Evolutionary conservation across 1,284 basidiomycete species (phyloP).

Genomic region (Erythrobasidium hasegawianum): DNA sequence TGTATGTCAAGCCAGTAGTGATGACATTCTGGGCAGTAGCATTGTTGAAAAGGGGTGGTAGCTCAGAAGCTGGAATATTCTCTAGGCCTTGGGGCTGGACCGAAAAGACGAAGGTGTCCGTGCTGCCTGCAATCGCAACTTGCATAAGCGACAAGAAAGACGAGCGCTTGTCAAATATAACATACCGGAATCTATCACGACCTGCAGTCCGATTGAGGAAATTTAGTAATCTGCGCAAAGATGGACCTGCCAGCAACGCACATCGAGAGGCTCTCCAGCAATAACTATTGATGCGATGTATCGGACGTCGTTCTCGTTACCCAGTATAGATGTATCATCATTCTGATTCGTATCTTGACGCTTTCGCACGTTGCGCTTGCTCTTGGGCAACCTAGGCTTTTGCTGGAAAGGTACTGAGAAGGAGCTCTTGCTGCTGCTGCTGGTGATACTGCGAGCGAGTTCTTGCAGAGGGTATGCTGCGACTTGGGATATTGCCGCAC

Average conservation of each 20-base stretch:
- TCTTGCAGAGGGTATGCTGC: no score
- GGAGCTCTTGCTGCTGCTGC: no score
- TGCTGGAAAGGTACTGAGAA: not conserved
- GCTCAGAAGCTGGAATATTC: not conserved
- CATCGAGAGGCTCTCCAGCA: slow-evolving; percentile 1
- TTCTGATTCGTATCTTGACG: not conserved
- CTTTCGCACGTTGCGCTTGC: not conserved
- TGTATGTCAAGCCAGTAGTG: slow-evolving; percentile 9
- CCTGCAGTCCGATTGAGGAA: no score
- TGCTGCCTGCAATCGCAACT: no score
- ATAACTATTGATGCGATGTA: slow-evolving; percentile 1
- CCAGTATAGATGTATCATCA: not conserved
- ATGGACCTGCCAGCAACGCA: no score
- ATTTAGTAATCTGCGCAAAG: no score
- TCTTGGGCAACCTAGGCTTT: not conserved
- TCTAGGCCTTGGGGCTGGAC: slow-evolving; percentile 6
- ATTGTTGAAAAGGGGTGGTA: slow-evolving; percentile 28
- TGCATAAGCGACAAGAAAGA: no score
- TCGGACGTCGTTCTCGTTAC: not conserved
- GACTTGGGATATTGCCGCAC: no score
- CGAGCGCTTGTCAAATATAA: no score
- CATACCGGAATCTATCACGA: not conserved
- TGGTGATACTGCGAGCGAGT: no score
- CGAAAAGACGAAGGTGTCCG: slow-evolving; percentile 21
- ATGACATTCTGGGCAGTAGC: slow-evolving; percentile 8